Evolutionary conservation across 1,139 yeast genomes (phyloP), one percentile per base, ranked within the genome.

Genomic region (Blastobotrys capitulatus): DNA sequence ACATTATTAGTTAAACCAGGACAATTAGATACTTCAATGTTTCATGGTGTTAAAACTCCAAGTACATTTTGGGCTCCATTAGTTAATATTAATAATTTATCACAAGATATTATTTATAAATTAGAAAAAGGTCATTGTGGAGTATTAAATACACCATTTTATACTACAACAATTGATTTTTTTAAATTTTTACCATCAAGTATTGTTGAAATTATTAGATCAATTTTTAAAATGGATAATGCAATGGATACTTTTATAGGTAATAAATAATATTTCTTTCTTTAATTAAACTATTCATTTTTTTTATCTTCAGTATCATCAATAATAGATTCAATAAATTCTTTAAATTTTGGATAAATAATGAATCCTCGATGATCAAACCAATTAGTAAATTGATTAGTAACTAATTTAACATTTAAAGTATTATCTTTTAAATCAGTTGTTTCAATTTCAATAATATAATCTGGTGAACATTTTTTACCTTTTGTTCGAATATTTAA

Each of bases 1-100:
- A 83, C 95, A 0, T 69, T 88, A 42, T 70, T 89, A 36, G 74
- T 89, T 1, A 83, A 94, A 57, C 92, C 96, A 0, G 96, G 96
- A 0, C 96, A 89, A 61, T 64, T 89, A 54, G 75, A 73, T 50
- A 86, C 95, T 0, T 41, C 41, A 9, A 76, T 89, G 86, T 89
- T 89, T 62, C 70, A 68, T 22, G 80, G 82, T 1, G 86, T 88
- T 2, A 57, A 66, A 26, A 83, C 95, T 0, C 95, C 96, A 0
- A 80, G 83, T 19, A 67, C 73, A 1, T 61, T 85, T 9, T 64
- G 87, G 16, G 96, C 96, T 0, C 96, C 96, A 0, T 84, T 83
- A 54, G 68, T 88, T 38, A 82, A 82, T 25, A 84, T 92, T 0
- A 61, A 59, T 10, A 72, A 71, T 50, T 83, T 88, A 7, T 94